These are phyloP conservation scores for Candida coleopterorum DNA, from an alignment of 805 yeast species.

Conservation along the genomic window DNA sequence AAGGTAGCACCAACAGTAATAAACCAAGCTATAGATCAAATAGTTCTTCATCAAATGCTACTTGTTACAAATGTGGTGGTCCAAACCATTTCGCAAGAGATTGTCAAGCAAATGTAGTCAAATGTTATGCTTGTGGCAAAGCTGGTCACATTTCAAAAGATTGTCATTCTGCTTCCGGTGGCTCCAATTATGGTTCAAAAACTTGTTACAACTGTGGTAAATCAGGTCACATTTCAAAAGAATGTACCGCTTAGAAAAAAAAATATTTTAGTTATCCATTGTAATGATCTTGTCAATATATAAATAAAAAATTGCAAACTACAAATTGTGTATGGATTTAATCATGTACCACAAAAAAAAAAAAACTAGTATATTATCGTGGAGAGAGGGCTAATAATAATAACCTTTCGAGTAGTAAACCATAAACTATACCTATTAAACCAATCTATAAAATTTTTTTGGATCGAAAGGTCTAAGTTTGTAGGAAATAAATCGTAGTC, in stretches of 20 bases:
- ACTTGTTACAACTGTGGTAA: constrained; percentile 72
- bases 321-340: constrained; percentile 12
- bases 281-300: background rate
- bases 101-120: constrained; percentile 66
- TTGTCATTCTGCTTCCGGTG: constrained; percentile 58
- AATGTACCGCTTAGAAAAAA: constrained; percentile 39
- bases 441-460: too few relatives aligned
- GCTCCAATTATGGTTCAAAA: constrained; percentile 40
- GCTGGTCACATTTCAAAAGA: constrained; percentile 86
- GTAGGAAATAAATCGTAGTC: too few relatives aligned
- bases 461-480: too few relatives aligned
- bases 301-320: constrained; percentile 2
- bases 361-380: too few relatives aligned
- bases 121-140: constrained; percentile 91
- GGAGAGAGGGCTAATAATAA: too few relatives aligned
- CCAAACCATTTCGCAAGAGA: constrained; percentile 92
- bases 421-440: constrained; percentile 32
- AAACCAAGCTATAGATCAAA: constrained; percentile 2
- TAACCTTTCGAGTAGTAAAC: constrained; percentile 33
- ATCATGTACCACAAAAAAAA: constrained; percentile 9
- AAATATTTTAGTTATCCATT: background rate
- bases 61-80: constrained; percentile 89
- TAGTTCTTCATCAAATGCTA: constrained; percentile 24
- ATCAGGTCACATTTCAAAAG: constrained; percentile 85
- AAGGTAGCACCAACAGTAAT: constrained; percentile 18